Conservation (phyloP, 441 rosid genomes). For the Brassica hybrid region DNA sequence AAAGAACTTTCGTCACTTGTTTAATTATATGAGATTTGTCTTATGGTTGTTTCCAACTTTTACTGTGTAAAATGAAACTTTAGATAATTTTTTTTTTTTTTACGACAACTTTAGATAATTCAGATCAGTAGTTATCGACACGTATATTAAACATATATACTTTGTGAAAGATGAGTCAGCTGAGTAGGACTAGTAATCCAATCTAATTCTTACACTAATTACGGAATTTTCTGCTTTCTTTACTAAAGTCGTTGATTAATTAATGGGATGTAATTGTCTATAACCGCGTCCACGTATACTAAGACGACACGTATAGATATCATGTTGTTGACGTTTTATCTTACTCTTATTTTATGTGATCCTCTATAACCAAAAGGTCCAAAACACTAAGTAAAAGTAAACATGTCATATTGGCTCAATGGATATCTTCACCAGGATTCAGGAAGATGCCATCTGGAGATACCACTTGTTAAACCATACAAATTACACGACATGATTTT, state of each 20-base stretch:
- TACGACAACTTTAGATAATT: conserved; percentile 3
- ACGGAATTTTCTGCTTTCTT: conserved; percentile 18
- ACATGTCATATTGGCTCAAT: not conserved
- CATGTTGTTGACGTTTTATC: conserved; percentile 14
- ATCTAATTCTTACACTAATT: conserved; percentile 26
- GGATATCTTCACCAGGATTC: not conserved
- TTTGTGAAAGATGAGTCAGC: conserved; percentile 27
- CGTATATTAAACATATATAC: no score
- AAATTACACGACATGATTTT: not conserved
- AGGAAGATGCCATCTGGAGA: conserved; percentile 3
- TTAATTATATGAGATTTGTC: not conserved
- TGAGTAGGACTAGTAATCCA: conserved; percentile 11
- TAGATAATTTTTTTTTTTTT: no score
- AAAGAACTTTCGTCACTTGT: not conserved
- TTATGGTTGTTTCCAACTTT: not conserved
- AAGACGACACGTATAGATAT: conserved; percentile 16
- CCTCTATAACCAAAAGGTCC: no score
- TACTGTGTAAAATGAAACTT: not conserved
- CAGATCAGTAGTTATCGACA: not conserved
- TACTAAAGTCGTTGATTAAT: conserved; percentile 18
- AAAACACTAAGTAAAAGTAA: conserved; percentile 2
- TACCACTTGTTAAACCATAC: conserved; percentile 1
- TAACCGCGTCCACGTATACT: not conserved
- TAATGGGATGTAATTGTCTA: not conserved
- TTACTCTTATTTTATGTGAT: not conserved